Base-by-base conservation (phyloP, 1,284 basidiomycete genomes). In the Cutaneotrichosporon sp. region DNA sequence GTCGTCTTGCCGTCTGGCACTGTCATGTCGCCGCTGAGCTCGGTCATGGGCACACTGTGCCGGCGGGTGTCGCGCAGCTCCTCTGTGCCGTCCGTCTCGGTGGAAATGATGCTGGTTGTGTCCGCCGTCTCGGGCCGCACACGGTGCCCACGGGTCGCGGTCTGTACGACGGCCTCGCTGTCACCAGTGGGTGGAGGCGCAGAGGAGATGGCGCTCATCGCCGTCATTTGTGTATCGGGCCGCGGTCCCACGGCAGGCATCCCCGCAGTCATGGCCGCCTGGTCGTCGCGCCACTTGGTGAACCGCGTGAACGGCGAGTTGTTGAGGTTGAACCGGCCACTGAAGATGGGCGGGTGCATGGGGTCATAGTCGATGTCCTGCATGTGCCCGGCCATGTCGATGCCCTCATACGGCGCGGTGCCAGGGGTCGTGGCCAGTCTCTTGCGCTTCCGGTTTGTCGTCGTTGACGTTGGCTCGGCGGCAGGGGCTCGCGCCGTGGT, bases 1-100 rank as follows among this genome's bases (percentile, higher is more conserved):
- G 77, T 79, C 0, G 74, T 77, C 53, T 70, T 71, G 5, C 79
- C 80, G 54, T 80, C 78, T 0, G 80, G 76, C 2, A 81, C 70
- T 0, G 79, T 81, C 58, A 70, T 71, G 18, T 76, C 74, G 1
- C 79, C 79, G 5, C 67, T 78, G 20, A 80, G 49, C 56, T 77
- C 77, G 7, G 73, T 79, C 65, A 77, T 67, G 4, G 69, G 71
- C 62, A 73, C 72, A 46, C 73, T 75, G 22, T 27, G 47, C 14
- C 47, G 47, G 7, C 33, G 25, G 24, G 22, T 42, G 18, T 42
- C 6, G 18, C 38, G 18, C 16, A 42, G 38, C 38, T 16, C 6
- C 18, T n/a, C 18, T n/a, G 18, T 42, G 38, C 18, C 16, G 6
- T 42, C 51, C 8, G 46, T 27, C 14, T 47, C 24, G 4, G 24